Conservation (phyloP, 2,329 filamentous ascomycete species). For the Aspergillus awamori region DNA sequence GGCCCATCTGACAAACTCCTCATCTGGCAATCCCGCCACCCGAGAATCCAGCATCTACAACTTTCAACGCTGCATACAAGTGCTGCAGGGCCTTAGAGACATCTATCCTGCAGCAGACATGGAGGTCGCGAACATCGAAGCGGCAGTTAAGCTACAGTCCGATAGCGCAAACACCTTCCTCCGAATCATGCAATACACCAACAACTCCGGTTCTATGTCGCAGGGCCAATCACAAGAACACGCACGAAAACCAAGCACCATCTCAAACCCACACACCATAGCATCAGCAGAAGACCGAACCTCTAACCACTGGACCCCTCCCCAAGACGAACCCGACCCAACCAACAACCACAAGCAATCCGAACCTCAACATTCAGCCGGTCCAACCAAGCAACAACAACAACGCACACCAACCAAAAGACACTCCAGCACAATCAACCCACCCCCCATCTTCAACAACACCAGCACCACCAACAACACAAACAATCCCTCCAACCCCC, state of each 20-base stretch:
- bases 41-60: slow-evolving; percentile 71
- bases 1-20: slow-evolving; percentile 84
- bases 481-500: not conserved
- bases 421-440: slow-evolving; percentile 1
- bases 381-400: slow-evolving; percentile 4
- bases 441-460: not conserved
- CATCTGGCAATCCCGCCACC: slow-evolving; percentile 70
- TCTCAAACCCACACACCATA: slow-evolving; percentile 17
- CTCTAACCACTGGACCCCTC: slow-evolving; percentile 17
- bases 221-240: slow-evolving; percentile 8
- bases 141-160: slow-evolving; percentile 37
- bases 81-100: slow-evolving; percentile 79
- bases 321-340: slow-evolving; percentile 8
- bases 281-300: slow-evolving; percentile 8
- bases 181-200: slow-evolving; percentile 36
- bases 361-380: not conserved
- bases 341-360: slow-evolving; percentile 1
- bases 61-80: slow-evolving; percentile 81
- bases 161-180: slow-evolving; percentile 33
- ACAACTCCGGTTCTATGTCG: slow-evolving; percentile 11
- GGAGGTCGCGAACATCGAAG: slow-evolving; percentile 48
- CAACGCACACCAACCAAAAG: not conserved
- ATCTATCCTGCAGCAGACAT: slow-evolving; percentile 87
- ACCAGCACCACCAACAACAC: slow-evolving; percentile 9
- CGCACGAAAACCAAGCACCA: slow-evolving; percentile 20